Evolutionary conservation across 2,329 filamentous ascomycete species (phyloP), one percentile per base, ranked within the genome.

Genomic region (Fusarium succisae): DNA sequence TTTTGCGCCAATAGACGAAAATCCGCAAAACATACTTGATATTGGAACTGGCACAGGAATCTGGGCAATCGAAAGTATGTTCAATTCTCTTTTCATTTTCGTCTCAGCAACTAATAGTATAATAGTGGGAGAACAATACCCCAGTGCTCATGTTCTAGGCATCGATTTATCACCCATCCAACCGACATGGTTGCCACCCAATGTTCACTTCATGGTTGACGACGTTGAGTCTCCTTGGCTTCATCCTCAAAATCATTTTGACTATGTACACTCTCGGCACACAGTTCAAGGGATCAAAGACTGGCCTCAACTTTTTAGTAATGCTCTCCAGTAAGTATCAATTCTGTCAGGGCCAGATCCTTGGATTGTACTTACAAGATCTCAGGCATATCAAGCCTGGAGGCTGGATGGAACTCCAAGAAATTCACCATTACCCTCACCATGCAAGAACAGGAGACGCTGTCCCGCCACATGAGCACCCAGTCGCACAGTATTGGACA

Each of bases 181-280:
- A 73, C 85, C 86, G 2, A 81, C 83, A 47, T 86, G 85, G 84
- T 79, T 90, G 17, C 89, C 88, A 8, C 86, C 88, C 8, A 90
- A 90, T 71, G 84, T 89, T 26, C 83, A 83, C 30, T 90, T 90
- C 73, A 81, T 88, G 76, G 83, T 91, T 17, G 89, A 91, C 66
- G 89, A 91, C 70, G 84, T 87, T 32, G 89, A 91, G 78, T 85
- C 84, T 63, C 83, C 84, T 9, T 91, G 89, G 89, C 78, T 89
- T 22, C 85, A 89, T 69, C 86, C 86, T 10, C 76, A 79, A 8
- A 85, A 89, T 67, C 84, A 87, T 58, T 91, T 90, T 62, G 89
- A 91, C 77, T 90, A 90, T 66, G 86, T 91, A 39, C 89, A 91
- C 76, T 86, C 87, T n/a, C 84, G 90, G 7, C 86, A 89, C 63